Conservation (phyloP, 192 early-diverging fungal genomes). For the Paraglomus brasilianum region DNA sequence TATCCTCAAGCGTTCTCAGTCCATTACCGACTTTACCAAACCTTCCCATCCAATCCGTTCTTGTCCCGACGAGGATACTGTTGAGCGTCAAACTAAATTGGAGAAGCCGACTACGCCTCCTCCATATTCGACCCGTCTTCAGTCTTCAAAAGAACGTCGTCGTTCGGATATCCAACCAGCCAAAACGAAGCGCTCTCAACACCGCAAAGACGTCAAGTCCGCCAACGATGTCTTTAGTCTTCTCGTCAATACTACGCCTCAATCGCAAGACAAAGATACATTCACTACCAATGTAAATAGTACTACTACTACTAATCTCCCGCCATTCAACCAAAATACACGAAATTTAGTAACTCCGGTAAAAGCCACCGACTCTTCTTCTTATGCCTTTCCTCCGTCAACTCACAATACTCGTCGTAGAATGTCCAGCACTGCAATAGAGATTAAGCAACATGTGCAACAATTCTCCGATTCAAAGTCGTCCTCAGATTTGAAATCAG, state of each 20-base stretch:
- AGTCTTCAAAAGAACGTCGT: slow-evolving; percentile 12
- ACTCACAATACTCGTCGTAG: background rate
- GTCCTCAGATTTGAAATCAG: background rate
- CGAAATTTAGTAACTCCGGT: no score
- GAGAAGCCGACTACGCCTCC: background rate
- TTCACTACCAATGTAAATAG: no score
- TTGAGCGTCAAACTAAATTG: background rate
- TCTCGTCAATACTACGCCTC: no score
- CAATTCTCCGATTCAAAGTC: background rate
- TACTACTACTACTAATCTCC: no score
- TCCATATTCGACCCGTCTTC: background rate
- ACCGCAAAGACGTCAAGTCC: slow-evolving; percentile 46
- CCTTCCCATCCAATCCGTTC: background rate
- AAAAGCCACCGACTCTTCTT: no score
- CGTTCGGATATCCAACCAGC: slow-evolving; percentile 29
- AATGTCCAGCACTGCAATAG: slow-evolving; percentile 7
- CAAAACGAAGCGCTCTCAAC: slow-evolving; percentile 46
- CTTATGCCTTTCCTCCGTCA: no score
- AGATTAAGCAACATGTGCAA: background rate
- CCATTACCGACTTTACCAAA: slow-evolving; percentile 23
- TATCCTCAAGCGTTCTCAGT: slow-evolving; percentile 25
- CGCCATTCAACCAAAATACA: no score
- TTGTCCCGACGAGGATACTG: background rate
- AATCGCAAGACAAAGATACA: no score
- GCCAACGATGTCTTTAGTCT: slow-evolving; percentile 33